Conservation (phyloP, 202 grass and related monocot genomes). For the Panicum virgatum region DNA sequence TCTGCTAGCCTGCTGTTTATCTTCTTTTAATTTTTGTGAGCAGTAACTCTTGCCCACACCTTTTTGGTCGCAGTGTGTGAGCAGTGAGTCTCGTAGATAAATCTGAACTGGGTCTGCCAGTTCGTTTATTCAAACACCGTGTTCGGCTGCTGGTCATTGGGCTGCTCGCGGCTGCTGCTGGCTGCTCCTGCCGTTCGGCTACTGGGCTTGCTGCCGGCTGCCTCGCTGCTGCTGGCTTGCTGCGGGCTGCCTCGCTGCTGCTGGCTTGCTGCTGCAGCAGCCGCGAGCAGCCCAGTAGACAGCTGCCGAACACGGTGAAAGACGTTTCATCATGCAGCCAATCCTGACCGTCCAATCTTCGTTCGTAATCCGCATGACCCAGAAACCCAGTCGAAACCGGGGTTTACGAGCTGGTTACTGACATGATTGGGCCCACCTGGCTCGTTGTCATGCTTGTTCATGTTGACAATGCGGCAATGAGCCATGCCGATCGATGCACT, state of each 20-base stretch:
- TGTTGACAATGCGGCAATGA: background rate
- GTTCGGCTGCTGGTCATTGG: too few species aligned
- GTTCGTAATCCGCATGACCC: background rate
- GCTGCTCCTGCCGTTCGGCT: too few species aligned
- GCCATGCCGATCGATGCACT: background rate
- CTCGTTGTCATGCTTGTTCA: background rate
- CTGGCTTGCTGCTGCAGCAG: too few species aligned
- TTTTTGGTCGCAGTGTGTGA: background rate
- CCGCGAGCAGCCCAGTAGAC: too few species aligned
- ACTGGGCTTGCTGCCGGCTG: too few species aligned
- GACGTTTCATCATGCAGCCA: background rate
- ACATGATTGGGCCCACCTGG: background rate
- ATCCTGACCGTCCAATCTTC: conserved; percentile 19
- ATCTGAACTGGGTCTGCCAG: background rate
- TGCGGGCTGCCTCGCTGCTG: too few species aligned
- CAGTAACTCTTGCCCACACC: background rate
- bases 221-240: too few species aligned
- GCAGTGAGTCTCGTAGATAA: conserved; percentile 32
- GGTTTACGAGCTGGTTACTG: background rate
- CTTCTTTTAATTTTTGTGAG: background rate
- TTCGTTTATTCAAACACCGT: too few species aligned
- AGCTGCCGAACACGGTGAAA: too few species aligned
- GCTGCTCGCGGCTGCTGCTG: too few species aligned
- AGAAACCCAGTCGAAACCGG: too few species aligned
- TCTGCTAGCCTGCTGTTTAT: background rate